Evolutionary conservation across 257 asterid species (phyloP), one percentile per base, ranked within the genome.

Genomic region (Scutellaria barbata): DNA sequence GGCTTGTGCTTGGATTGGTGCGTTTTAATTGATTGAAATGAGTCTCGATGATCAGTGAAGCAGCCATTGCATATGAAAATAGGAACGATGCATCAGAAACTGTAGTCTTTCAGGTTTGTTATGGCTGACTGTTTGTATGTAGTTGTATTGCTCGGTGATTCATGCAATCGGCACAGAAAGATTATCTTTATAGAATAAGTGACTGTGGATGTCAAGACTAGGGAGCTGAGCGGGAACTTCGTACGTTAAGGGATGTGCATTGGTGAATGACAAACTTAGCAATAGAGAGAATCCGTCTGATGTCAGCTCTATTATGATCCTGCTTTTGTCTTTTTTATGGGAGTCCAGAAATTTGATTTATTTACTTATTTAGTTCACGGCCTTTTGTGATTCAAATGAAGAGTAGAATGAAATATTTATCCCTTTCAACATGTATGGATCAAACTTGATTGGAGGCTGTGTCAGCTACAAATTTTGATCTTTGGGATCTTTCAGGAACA

Each of bases 151-250:
- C 42, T 42, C 81, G 20, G 80, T 57, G 9, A 18, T 82, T 75
- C 72, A 80, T 61, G 50, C 56, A 37, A 25, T 73, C 52, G 74
- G 56, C 57, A 9, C 14, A 39, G 48, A 59, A 37, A 10, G 22
- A 13, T 50, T 70, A 72, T 50, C 7, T 65, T 72, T 40, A 39
- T 55, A 51, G 10, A 51, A 17, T 63, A 67, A 14, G 54, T 35
- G 63, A 61, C 69, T 68, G 53, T 13, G 58, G 59, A 56, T 78
- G 57, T 72, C 77, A 48, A 82, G 80, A 79, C 72, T 71, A 56
- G 54, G 75, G 60, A 39, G 58, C 58, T 51, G 42, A 52, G 7
- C 6, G 2, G 60, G 63, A 73, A 22, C 6, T 42, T 45, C 13
- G 43, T 16, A 46, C 66, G 69, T 20, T 39, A 47, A 41, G 46